These are phyloP conservation scores for Wickerhamiella kazuoi DNA, from an alignment of 805 yeast genomes.

Conservation along the genomic window DNA sequence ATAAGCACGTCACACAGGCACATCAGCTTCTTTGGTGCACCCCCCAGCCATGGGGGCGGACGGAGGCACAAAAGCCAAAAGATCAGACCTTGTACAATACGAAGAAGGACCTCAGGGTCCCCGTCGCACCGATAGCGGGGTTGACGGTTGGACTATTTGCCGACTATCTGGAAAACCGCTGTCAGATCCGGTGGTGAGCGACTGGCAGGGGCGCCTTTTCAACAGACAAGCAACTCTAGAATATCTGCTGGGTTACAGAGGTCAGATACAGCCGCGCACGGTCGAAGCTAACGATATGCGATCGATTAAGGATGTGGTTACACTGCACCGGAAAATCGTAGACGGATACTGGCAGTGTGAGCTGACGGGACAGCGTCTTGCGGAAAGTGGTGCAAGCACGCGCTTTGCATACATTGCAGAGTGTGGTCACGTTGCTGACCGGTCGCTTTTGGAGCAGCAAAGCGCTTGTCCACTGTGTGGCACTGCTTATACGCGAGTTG, in stretches of 20 bases:
- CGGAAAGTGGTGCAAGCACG: slow-evolving; percentile 19
- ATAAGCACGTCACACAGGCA: not conserved
- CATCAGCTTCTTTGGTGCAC: not conserved
- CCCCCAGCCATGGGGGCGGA: slow-evolving; percentile 24
- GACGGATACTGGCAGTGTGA: slow-evolving; percentile 23
- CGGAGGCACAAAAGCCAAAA: slow-evolving; percentile 54
- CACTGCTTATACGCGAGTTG: slow-evolving; percentile 10
- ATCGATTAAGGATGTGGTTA: slow-evolving; percentile 29
- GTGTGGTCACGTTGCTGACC: slow-evolving; percentile 20
- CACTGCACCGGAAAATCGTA: slow-evolving; percentile 21
- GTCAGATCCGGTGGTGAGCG: slow-evolving; percentile 36
- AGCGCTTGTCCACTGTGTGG: slow-evolving; percentile 24
- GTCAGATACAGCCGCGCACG: slow-evolving; percentile 12
- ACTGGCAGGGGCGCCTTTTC: slow-evolving; percentile 46
- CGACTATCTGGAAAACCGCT: slow-evolving; percentile 28
- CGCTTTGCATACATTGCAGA: slow-evolving; percentile 29
- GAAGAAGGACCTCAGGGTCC: too few relatives aligned
- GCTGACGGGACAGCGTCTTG: slow-evolving; percentile 22
- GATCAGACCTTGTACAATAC: slow-evolving; percentile 34
- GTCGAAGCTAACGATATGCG: slow-evolving; percentile 22
- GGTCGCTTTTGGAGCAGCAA: slow-evolving; percentile 10
- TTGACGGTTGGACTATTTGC: slow-evolving; percentile 23
- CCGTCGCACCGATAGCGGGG: too few relatives aligned
- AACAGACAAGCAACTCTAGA: slow-evolving; percentile 48
- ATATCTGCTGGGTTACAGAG: slow-evolving; percentile 26